Percentiles rank a stretch among this genome's conserved stretches.
phyloP scores from a whole-genome alignment of 225 moss, liverwort and hornwort genomes.

The Thuidium tamariscinum region DNA sequence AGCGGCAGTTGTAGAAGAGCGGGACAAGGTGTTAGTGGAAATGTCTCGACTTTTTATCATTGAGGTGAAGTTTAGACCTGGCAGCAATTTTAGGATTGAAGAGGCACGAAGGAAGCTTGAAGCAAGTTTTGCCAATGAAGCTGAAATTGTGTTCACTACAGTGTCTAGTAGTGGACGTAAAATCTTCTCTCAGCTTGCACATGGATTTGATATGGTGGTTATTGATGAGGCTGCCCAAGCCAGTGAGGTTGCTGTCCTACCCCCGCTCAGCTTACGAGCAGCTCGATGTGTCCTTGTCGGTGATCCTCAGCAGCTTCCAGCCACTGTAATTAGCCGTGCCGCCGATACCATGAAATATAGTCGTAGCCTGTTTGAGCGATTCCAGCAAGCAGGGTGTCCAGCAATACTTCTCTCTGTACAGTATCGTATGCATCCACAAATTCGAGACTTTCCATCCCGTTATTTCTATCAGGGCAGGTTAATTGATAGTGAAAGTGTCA shows the following conservation, averaged over 20 bases:
- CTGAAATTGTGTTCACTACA: slow-evolving; percentile 96
- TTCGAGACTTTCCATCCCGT: slow-evolving; percentile 92
- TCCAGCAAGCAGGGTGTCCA: slow-evolving; percentile 97
- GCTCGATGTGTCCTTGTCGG: slow-evolving; percentile 97
- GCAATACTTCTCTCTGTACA: slow-evolving; percentile 98
- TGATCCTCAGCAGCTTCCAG: slow-evolving; percentile 98
- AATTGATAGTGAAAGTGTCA: slow-evolving; percentile 88
- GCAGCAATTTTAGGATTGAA: slow-evolving; percentile 60
- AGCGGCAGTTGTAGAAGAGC: slow-evolving; percentile 89
- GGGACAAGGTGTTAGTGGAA: slow-evolving; percentile 89
- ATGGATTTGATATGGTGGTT: slow-evolving; percentile 99
- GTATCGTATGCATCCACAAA: slow-evolving; percentile 97
- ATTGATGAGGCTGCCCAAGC: slow-evolving; percentile 99
- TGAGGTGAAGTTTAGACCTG: slow-evolving; percentile 68
- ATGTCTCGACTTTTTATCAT: slow-evolving; percentile 92
- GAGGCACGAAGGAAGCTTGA: slow-evolving; percentile 93
- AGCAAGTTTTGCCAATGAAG: slow-evolving; percentile 99
- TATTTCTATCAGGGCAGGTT: slow-evolving; percentile 88
- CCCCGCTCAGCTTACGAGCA: slow-evolving; percentile 90
- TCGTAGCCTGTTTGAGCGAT: slow-evolving; percentile 94
- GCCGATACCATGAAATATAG: slow-evolving; percentile 99
- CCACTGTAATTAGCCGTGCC: slow-evolving; percentile 94
- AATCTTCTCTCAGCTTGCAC: slow-evolving; percentile 83
- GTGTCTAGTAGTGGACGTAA: slow-evolving; percentile 97
- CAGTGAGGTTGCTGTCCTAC: slow-evolving; percentile 95